A percentile compares a stretch with the other conserved stretches of the same genome.
Conservation (phyloP, 345 rosid species). For the Arabis alpina region DNA sequence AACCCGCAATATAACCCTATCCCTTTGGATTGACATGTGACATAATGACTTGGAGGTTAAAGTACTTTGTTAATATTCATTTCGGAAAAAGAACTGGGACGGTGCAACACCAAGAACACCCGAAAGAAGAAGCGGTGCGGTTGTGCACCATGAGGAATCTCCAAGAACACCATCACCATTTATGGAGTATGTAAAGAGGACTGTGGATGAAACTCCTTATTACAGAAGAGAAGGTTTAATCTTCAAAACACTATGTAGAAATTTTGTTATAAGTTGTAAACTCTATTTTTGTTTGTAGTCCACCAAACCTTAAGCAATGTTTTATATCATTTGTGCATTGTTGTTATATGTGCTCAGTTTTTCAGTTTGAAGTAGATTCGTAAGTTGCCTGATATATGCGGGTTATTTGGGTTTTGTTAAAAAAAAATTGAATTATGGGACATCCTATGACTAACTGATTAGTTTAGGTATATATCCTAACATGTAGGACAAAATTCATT, state of each 20-base stretch:
- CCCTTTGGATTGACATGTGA: too few relatives aligned
- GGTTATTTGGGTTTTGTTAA: background rate
- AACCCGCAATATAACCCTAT: too few relatives aligned
- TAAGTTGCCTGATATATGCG: background rate
- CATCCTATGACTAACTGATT: too few relatives aligned
- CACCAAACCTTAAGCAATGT: conserved; percentile 6
- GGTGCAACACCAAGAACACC: conserved; percentile 57
- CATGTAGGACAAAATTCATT: too few relatives aligned
- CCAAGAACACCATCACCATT: conserved; percentile 91
- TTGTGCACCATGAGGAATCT: conserved; percentile 54
- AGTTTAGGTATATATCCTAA: too few relatives aligned
- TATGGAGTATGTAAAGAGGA: conserved; percentile 79
- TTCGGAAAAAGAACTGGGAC: too few relatives aligned
- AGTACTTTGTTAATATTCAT: too few relatives aligned
- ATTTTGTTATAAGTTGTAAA: conserved; percentile 29
- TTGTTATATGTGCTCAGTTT: conserved; percentile 1
- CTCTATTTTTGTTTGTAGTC: conserved; percentile 29
- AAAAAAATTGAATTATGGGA: too few relatives aligned
- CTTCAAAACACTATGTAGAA: conserved; percentile 77
- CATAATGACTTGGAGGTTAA: too few relatives aligned
- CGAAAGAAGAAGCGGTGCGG: conserved; percentile 48
- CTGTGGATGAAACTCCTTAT: conserved; percentile 86
- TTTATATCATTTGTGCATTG: conserved; percentile 23
- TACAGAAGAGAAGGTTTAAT: conserved; percentile 77
- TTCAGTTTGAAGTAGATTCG: background rate